Evolutionary conservation across 345 rosid genomes (phyloP), one percentile per base, ranked within the genome.

Genomic region (Eucalyptus urophylla): DNA sequence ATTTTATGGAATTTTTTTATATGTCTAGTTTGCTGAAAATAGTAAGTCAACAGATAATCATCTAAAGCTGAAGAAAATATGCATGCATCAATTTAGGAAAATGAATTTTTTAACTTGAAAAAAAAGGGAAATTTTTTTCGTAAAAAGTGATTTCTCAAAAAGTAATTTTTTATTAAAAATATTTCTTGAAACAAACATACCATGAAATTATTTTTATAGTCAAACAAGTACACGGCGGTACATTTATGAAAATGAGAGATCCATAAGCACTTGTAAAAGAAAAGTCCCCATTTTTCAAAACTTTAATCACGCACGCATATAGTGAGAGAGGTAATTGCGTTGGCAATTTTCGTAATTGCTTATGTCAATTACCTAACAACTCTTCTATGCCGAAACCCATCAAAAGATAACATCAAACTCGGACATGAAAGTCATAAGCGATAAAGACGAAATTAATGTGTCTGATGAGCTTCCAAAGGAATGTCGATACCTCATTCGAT

Each of bases 151-250:
- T 14, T n/a, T 67, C 40, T 5, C 6, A 2, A 33, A 33, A 33
- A 33, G 5, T 17, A 17, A 17, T 9, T 69, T 69, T n/a, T 33
- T 8, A 5, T 69, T 2, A 17, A 7, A 69, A 69, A 5, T 33
- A 8, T 67, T 69, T 17, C 7, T 2, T 6, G 44, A 33, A 17
- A 33, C 25, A 33, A 69, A 33, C 43, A 33, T 33, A 31, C 13
- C 24, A 5, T 69, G 10, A 15, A 17, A 67, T 67, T 31, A 15
- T 31, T n/a, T 67, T 67, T 33, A 67, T 67, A 31, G 1, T 15
- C 19, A 67, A 67, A 67, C 0, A n/a, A 0, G 76, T 14, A 65
- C 40, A 17, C 2, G 4, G 4, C 6, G 12, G 6, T 8, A 17
- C 24, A 65, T n/a, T 8, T 17, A 69, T 33, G 37, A 16, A 31